phyloP scores from a whole-genome alignment of 768 basidiomycete genomes.

The Lenzites betulinus region DNA sequence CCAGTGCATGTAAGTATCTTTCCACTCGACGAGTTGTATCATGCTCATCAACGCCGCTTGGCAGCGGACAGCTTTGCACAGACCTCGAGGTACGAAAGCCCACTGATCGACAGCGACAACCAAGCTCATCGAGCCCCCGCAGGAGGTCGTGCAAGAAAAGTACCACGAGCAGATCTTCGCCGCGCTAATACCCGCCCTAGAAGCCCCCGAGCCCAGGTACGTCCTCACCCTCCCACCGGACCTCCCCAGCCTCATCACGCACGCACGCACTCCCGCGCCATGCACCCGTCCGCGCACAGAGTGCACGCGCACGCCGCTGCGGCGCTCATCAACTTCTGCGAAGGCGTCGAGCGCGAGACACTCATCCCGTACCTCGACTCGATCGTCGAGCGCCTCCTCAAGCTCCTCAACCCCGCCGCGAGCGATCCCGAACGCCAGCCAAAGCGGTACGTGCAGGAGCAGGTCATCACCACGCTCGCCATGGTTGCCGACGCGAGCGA shows the following conservation, averaged over 20 bases:
- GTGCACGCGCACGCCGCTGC: conserved; percentile 88
- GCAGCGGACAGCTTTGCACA: conserved; percentile 84
- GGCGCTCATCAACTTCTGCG: conserved; percentile 89
- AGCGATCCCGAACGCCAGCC: conserved; percentile 40
- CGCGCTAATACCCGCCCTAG: conserved; percentile 70
- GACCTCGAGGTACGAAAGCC: conserved; percentile 68
- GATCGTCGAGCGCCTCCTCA: conserved; percentile 72
- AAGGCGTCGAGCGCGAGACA: conserved; percentile 75
- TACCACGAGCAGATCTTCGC: conserved; percentile 70
- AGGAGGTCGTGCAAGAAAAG: conserved; percentile 76
- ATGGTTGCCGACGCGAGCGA: conserved; percentile 91
- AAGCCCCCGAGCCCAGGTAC: conserved; percentile 74
- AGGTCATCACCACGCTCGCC: conserved; percentile 83
- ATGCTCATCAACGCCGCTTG: neutral
- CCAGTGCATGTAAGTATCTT: conserved; percentile 69
- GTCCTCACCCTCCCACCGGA: conserved; percentile 9
- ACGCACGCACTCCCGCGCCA: neutral
- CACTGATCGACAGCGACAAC: neutral
- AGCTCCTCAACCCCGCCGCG: conserved; percentile 56
- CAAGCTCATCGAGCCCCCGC: neutral
- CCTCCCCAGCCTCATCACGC: neutral
- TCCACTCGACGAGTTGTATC: neutral
- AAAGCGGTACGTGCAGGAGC: conserved; percentile 79
- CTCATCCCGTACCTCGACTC: conserved; percentile 78
- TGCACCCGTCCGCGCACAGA: conserved; percentile 39